A percentile compares a stretch with the other conserved stretches of the same genome.
Conservation (phyloP, 306 rosid species). For the Glycyrrhiza uralensis region DNA sequence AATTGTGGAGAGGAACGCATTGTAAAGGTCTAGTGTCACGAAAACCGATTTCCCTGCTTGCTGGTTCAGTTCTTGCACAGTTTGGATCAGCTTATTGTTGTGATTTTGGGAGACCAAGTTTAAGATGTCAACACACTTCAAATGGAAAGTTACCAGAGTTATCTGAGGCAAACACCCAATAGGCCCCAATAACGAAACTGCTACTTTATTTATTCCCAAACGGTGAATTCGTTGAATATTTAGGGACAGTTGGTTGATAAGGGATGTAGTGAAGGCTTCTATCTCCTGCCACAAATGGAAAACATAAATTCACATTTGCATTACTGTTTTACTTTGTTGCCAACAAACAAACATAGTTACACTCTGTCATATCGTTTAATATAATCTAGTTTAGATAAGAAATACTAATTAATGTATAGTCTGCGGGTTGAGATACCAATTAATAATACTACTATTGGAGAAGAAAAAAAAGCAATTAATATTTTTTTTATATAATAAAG, state of each 20-base stretch:
- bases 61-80: conserved; percentile 23
- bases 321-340: too few species aligned
- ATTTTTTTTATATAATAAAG: too few species aligned
- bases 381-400: too few species aligned
- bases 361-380: too few species aligned
- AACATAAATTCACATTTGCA: neutral
- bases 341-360: too few species aligned
- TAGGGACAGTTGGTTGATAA: conserved; percentile 32
- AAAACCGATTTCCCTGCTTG: conserved; percentile 18
- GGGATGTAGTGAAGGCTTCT: conserved; percentile 3
- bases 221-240: conserved; percentile 38
- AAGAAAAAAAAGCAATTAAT: too few species aligned
- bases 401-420: too few species aligned
- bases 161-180: conserved; percentile 42
- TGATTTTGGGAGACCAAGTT: conserved; percentile 36
- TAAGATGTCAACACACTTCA: neutral
- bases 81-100: conserved; percentile 31
- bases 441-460: too few species aligned
- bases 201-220: conserved; percentile 36
- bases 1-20: conserved; percentile 25
- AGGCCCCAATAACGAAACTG: conserved; percentile 43
- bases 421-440: too few species aligned
- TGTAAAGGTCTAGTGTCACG: conserved; percentile 40
- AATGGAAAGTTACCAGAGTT: neutral
- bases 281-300: conserved; percentile 29